A percentile compares a stretch with the other conserved stretches of the same genome.
Conservation (phyloP, 164 flowering plant genomes). For the Magnolia changhungtana region DNA sequence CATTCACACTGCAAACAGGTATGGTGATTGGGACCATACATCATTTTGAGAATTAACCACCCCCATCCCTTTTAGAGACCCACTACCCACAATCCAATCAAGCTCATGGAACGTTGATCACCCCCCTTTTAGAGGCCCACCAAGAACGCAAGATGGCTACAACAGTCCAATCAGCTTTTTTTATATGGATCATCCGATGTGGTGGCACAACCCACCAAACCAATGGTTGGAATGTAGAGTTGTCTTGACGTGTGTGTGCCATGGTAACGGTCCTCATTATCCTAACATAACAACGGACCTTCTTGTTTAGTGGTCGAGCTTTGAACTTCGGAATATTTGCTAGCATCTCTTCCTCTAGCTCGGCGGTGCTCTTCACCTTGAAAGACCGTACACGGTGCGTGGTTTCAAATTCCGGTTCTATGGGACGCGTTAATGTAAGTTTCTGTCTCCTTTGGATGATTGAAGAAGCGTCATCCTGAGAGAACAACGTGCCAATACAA, state of each 20-base stretch:
- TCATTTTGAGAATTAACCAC: no score
- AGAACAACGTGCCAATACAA: not conserved
- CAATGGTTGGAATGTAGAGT: not conserved
- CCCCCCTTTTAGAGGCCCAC: no score
- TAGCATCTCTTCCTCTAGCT: conserved; percentile 95
- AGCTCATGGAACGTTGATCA: no score
- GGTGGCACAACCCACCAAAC: not conserved
- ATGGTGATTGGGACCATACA: no score
- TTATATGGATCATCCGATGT: not conserved
- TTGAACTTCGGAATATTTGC: conserved; percentile 92
- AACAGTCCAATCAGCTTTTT: no score
- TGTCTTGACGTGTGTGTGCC: not conserved
- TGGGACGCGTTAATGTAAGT: conserved; percentile 79
- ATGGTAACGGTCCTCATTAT: not conserved
- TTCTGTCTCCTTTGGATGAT: conserved; percentile 45
- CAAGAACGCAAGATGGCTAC: no score
- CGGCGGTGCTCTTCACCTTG: conserved; percentile 76
- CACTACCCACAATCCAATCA: no score
- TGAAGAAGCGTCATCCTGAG: conserved; percentile 39
- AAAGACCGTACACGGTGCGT: conserved; percentile 63
- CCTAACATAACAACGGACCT: conserved; percentile 32
- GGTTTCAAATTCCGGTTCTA: conserved; percentile 84
- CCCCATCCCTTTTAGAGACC: no score
- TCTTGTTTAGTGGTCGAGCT: conserved; percentile 89
- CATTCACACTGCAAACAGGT: no score